phyloP scores from a whole-genome alignment of 495 filamentous ascomycete species.

The Eremomyces bilateralis region DNA sequence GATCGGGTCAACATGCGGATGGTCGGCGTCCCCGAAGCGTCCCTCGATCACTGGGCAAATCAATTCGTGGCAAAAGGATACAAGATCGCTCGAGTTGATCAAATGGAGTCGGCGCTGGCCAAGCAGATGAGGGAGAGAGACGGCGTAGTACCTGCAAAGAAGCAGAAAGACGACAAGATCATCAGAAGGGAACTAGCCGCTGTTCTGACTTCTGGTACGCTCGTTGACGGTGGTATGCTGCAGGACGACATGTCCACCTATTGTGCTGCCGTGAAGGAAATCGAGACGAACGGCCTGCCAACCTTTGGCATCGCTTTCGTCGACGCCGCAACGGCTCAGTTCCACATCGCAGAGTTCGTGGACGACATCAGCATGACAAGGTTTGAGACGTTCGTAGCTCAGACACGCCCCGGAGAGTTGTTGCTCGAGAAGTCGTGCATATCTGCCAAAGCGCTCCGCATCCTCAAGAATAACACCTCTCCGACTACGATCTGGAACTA shows the following conservation, averaged over 20 bases:
- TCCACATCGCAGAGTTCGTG: constrained; percentile 73
- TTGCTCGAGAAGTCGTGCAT: constrained; percentile 74
- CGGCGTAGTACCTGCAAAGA: constrained; percentile 23
- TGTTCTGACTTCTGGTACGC: constrained; percentile 75
- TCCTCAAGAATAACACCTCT: constrained; percentile 84
- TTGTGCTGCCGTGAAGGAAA: constrained; percentile 76
- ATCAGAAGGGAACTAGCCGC: constrained; percentile 79
- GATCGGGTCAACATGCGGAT: constrained; percentile 98
- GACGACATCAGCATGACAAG: constrained; percentile 91
- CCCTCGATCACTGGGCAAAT: constrained; percentile 77
- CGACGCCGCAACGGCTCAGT: constrained; percentile 89
- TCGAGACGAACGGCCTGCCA: constrained; percentile 49
- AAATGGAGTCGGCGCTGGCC: constrained; percentile 80
- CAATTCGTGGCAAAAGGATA: constrained; percentile 85
- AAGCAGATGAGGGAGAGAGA: constrained; percentile 96
- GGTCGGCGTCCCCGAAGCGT: constrained; percentile 85
- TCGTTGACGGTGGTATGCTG: constrained; percentile 91
- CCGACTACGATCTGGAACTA: constrained; percentile 94
- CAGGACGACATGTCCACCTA: constrained; percentile 96
- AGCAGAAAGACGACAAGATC: constrained; percentile 62
- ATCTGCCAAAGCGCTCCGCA: constrained; percentile 70
- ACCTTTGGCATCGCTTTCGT: constrained; percentile 86
- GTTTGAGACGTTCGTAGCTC: constrained; percentile 93
- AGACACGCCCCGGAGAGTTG: constrained; percentile 74
- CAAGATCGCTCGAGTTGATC: constrained; percentile 93